Conservation (phyloP, 1,139 yeast genomes). For the Sugiyamaella novakii region DNA sequence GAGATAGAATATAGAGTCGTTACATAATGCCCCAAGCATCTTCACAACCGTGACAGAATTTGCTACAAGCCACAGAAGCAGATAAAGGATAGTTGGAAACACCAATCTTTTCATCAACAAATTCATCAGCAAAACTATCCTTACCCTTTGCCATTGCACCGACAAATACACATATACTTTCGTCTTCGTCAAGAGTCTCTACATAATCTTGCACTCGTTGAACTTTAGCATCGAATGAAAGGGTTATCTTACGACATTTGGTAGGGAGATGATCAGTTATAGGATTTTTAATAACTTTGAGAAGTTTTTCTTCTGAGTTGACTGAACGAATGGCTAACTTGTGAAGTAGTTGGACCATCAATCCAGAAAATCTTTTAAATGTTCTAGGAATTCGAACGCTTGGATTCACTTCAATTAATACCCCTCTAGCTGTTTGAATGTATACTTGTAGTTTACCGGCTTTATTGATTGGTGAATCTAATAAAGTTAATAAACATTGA, state of each 20-base stretch:
- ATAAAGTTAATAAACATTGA: constrained; percentile 79
- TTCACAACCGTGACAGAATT: constrained; percentile 97
- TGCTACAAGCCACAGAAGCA: constrained; percentile 97
- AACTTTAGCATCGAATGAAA: constrained; percentile 92
- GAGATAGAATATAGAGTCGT: constrained; percentile 13
- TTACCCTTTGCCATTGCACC: constrained; percentile 99
- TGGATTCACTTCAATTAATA: constrained; percentile 92
- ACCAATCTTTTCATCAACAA: constrained; percentile 93
- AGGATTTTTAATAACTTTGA: constrained; percentile 94
- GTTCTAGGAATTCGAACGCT: constrained; percentile 97
- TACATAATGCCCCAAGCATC: constrained; percentile 89
- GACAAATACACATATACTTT: constrained; percentile 94
- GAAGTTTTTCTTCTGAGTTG: constrained; percentile 88
- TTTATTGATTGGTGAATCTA: constrained; percentile 95
- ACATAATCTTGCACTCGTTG: constrained; percentile 89
- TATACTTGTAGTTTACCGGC: constrained; percentile 96
- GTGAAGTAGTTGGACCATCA: constrained; percentile 95
- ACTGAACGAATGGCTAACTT: constrained; percentile 91
- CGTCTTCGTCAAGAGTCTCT: constrained; percentile 75
- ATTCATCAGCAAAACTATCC: constrained; percentile 96
- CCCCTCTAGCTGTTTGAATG: constrained; percentile 94
- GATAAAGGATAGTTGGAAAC: constrained; percentile 93
- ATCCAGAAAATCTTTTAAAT: constrained; percentile 93
- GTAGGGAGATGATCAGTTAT: constrained; percentile 95
- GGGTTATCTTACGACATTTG: constrained; percentile 89